Percentiles rank a stretch among this genome's conserved stretches.
Evolutionary conservation across 305 asterid genomes (phyloP).

Genomic region (Plantago rigida): DNA sequence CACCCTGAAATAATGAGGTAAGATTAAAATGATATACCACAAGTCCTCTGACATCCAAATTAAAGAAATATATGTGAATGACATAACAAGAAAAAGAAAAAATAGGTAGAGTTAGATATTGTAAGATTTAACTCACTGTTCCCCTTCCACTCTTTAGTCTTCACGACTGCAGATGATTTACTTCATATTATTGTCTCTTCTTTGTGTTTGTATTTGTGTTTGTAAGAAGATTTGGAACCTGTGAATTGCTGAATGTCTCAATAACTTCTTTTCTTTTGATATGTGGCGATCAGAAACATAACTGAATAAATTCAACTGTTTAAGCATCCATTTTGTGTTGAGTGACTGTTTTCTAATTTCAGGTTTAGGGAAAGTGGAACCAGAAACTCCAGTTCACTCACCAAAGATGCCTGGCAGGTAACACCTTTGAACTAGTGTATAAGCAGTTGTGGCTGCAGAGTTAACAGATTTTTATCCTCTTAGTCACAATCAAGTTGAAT

Average conservation of each 20-base stretch:
- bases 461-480: not conserved
- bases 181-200: constrained; percentile 14
- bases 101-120: too few species aligned
- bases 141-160: not conserved
- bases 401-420: constrained; percentile 59
- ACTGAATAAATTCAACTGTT: constrained; percentile 18
- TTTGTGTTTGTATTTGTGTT: not conserved
- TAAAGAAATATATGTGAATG: not conserved
- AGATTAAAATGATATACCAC: not conserved
- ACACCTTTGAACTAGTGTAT: constrained; percentile 18
- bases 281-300: constrained; percentile 14
- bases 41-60: constrained; percentile 10
- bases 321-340: constrained; percentile 20
- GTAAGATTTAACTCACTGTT: not conserved
- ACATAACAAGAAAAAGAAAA: too few species aligned
- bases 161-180: constrained; percentile 7
- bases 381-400: constrained; percentile 67
- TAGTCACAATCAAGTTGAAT: constrained; percentile 3
- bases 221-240: constrained; percentile 11
- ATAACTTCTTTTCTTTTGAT: constrained; percentile 8
- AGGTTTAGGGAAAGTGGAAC: constrained; percentile 80
- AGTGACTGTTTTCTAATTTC: constrained; percentile 26
- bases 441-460: constrained; percentile 14
- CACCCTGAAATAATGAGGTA: not conserved
- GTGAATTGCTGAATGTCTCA: constrained; percentile 1